These are phyloP conservation scores for Wickerhamomyces chaumierensis DNA, from an alignment of 805 yeast species.

Conservation along the genomic window DNA sequence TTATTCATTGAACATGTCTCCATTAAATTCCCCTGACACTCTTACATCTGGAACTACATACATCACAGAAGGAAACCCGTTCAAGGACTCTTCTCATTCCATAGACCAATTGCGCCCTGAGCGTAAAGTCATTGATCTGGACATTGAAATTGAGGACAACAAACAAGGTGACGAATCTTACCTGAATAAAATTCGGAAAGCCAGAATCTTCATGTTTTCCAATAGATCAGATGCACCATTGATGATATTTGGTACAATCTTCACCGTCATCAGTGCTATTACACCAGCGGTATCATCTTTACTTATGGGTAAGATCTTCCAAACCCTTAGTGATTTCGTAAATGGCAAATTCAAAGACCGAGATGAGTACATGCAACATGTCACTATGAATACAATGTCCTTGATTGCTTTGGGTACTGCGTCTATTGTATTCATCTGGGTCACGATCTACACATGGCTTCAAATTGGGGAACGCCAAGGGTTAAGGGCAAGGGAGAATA, in stretches of 20 bases:
- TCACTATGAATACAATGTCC: slow-evolving; percentile 28
- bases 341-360: slow-evolving; percentile 21
- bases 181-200: slow-evolving; percentile 6
- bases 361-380: slow-evolving; percentile 24
- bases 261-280: slow-evolving; percentile 41
- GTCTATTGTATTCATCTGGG: slow-evolving; percentile 34
- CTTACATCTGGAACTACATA: slow-evolving; percentile 5
- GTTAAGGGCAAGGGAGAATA: slow-evolving; percentile 34
- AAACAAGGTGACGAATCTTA: neutral
- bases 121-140: slow-evolving; percentile 7
- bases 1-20: neutral
- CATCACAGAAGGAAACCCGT: neutral
- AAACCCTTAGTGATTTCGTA: slow-evolving; percentile 25
- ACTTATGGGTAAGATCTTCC: slow-evolving; percentile 56
- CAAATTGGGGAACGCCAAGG: slow-evolving; percentile 64
- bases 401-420: slow-evolving; percentile 37
- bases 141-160: slow-evolving; percentile 6
- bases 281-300: slow-evolving; percentile 53
- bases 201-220: slow-evolving; percentile 16
- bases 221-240: slow-evolving; percentile 15
- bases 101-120: no score
- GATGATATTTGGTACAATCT: slow-evolving; percentile 18
- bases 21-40: slow-evolving; percentile 8
- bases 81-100: no score
- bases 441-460: slow-evolving; percentile 53